These are phyloP conservation scores for Orychophragmus violaceus DNA, from an alignment of 345 rosid species.

Conservation along the genomic window DNA sequence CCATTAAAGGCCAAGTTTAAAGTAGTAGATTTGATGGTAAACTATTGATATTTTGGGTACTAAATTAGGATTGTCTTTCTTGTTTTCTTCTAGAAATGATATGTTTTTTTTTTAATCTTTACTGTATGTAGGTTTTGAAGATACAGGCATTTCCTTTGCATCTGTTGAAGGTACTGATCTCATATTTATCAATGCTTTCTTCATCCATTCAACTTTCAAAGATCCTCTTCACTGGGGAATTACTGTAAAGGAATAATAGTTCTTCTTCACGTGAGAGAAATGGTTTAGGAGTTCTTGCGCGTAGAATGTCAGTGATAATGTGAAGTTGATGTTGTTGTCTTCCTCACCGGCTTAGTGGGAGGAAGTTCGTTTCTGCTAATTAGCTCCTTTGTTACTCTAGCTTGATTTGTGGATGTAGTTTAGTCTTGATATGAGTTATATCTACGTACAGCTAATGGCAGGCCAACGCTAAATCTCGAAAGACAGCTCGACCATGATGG, in stretches of 20 bases:
- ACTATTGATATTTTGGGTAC: not conserved
- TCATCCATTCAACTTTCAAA: not conserved
- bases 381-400: not conserved
- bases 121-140: conserved; percentile 85
- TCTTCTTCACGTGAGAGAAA: not conserved
- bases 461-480: no score
- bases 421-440: not conserved
- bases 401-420: not conserved
- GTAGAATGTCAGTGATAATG: not conserved
- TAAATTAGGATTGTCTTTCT: not conserved
- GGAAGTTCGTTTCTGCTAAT: not conserved
- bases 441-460: no score
- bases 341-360: not conserved
- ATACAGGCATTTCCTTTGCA: conserved; percentile 67
- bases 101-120: conserved; percentile 11
- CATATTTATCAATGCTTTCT: not conserved
- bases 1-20: not conserved
- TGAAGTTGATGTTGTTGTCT: not conserved
- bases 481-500: no score
- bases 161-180: conserved; percentile 72
- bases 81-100: not conserved
- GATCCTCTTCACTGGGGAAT: not conserved
- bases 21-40: conserved; percentile 1
- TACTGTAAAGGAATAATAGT: not conserved
- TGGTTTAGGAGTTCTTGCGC: not conserved